These are phyloP conservation scores for Xylariaceae sp. DNA, from an alignment of 2,329 filamentous ascomycete genomes.

Conservation along the genomic window DNA sequence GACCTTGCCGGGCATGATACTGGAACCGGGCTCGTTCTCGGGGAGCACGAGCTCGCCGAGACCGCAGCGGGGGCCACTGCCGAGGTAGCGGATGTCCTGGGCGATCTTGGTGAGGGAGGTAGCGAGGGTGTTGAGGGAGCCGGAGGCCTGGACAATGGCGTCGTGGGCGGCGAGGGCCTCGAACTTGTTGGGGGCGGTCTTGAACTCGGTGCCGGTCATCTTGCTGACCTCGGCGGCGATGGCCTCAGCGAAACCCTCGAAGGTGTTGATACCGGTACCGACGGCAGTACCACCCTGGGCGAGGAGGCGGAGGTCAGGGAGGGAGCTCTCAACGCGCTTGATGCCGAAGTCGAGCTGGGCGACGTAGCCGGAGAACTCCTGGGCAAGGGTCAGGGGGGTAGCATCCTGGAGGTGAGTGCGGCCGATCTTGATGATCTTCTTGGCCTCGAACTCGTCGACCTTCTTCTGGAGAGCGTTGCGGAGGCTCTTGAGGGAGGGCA, in stretches of 20 bases:
- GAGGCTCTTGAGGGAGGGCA: conserved; percentile 77
- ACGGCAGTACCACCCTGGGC: conserved; percentile 96
- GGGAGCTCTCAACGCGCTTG: conserved; percentile 73
- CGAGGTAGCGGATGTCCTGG: conserved; percentile 95
- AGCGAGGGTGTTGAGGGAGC: conserved; percentile 88
- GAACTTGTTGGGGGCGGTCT: conserved; percentile 98
- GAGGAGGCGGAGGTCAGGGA: conserved; percentile 79
- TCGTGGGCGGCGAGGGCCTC: conserved; percentile 95
- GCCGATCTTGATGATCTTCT: conserved; percentile 97
- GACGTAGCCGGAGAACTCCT: conserved; percentile 97
- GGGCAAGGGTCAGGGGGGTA: conserved; percentile 87
- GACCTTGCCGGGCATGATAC: conserved; percentile 99
- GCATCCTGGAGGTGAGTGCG: conserved; percentile 96
- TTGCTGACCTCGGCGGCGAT: conserved; percentile 86
- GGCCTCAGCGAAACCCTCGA: conserved; percentile 88
- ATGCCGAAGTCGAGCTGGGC: conserved; percentile 90
- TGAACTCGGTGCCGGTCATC: conserved; percentile 89
- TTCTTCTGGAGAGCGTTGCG: conserved; percentile 82
- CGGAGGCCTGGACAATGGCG: conserved; percentile 88
- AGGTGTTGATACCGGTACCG: conserved; percentile 96
- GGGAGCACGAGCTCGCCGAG: conserved; percentile 89
- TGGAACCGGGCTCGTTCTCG: conserved; percentile 96
- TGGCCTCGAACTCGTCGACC: conserved; percentile 75
- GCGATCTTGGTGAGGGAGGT: conserved; percentile 94
- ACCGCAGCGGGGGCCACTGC: conserved; percentile 90